Evolutionary conservation across 2,329 filamentous ascomycete species (phyloP).

Genomic region (Graphiopsis chlorocephala): DNA sequence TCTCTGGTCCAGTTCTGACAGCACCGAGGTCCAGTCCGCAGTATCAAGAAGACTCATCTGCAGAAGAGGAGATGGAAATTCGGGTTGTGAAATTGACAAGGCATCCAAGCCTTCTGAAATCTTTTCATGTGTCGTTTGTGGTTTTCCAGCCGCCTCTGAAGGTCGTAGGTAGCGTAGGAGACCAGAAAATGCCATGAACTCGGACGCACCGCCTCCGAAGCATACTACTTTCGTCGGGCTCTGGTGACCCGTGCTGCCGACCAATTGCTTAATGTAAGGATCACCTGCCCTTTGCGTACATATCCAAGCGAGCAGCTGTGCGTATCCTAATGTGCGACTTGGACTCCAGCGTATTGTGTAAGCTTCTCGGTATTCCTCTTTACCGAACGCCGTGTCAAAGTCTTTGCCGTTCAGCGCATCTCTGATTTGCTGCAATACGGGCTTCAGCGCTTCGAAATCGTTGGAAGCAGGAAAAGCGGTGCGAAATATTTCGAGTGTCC

Average conservation of each 20-base stretch:
- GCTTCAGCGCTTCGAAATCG: conserved; percentile 11
- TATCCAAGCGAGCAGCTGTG: conserved; percentile 51
- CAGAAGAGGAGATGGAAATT: background rate
- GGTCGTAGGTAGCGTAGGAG: conserved; percentile 36
- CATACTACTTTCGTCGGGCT: conserved; percentile 47
- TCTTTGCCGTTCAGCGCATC: conserved; percentile 52
- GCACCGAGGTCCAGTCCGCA: conserved; percentile 70
- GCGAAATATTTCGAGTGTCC: conserved; percentile 74
- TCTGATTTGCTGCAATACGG: background rate
- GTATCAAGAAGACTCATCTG: background rate
- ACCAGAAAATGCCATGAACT: conserved; percentile 63
- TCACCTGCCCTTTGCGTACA: conserved; percentile 28
- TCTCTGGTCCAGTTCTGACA: conserved; percentile 55
- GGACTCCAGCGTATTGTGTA: conserved; percentile 93
- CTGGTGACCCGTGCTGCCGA: background rate
- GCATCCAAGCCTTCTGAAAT: conserved; percentile 38
- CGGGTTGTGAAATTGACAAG: background rate
- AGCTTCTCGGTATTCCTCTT: conserved; percentile 67
- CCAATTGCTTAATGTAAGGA: background rate
- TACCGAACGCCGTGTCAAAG: conserved; percentile 75
- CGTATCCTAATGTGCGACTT: conserved; percentile 77
- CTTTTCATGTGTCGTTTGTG: conserved; percentile 54
- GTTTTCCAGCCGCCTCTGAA: conserved; percentile 10
- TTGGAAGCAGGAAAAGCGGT: background rate
- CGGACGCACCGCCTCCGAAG: conserved; percentile 64